Percentiles rank a stretch among this genome's conserved stretches.
Conservation (phyloP, 805 yeast species). For the Spencermartinsiella europaea region DNA sequence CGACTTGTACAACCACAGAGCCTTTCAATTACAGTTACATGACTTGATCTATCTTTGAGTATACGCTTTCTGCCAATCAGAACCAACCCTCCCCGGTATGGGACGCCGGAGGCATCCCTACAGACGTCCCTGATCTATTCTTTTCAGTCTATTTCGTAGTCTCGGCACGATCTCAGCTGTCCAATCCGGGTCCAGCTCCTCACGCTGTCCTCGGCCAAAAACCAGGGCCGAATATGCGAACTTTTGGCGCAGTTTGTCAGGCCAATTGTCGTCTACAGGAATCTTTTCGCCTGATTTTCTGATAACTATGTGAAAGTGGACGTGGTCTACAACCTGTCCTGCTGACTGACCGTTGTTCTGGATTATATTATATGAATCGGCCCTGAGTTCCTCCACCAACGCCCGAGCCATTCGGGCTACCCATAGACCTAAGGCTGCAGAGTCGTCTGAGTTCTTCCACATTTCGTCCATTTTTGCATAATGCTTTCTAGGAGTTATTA, state of each 20-base stretch:
- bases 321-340: slow-evolving; percentile 88
- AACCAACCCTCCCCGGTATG: too few species aligned
- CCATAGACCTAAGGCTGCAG: slow-evolving; percentile 25
- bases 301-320: slow-evolving; percentile 89
- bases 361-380: slow-evolving; percentile 31
- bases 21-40: too few species aligned
- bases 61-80: too few species aligned
- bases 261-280: slow-evolving; percentile 4
- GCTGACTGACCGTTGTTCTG: slow-evolving; percentile 73
- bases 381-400: slow-evolving; percentile 18
- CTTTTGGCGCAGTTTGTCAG: slow-evolving; percentile 7
- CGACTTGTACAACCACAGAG: too few species aligned
- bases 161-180: background rate
- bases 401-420: slow-evolving; percentile 28
- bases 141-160: background rate
- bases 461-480: slow-evolving; percentile 25
- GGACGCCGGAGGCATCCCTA: too few species aligned
- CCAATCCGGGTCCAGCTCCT: slow-evolving; percentile 24
- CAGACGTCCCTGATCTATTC: background rate
- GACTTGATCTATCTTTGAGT: too few species aligned
- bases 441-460: slow-evolving; percentile 19
- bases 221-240: slow-evolving; percentile 24
- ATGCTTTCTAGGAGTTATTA: slow-evolving; percentile 33
- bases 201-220: slow-evolving; percentile 31
- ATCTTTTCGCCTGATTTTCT: slow-evolving; percentile 3